Base-by-base conservation (phyloP, 2,329 filamentous ascomycete species). In the Calonectria hongkongensis region DNA sequence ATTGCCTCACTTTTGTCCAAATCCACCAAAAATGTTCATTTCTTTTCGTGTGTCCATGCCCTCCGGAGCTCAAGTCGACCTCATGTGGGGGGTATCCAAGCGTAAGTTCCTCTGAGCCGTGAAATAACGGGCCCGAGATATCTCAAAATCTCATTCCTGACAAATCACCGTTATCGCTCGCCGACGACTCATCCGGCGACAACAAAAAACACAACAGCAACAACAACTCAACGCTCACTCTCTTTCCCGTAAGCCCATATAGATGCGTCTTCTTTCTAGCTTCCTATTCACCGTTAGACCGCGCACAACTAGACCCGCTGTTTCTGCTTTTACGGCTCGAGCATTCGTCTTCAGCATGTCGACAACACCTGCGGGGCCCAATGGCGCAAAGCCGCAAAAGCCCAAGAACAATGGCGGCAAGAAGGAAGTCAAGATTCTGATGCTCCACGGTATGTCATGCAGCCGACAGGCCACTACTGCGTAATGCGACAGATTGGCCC, bases 351-450 rank as follows among this genome's bases (percentile, higher is more conserved):
- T 78, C 74, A 75, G 72, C 65, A 83, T 83, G 83, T 75, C 82
- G 10, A 60, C 51, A 28, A 16, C 78, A 25, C 58, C 73, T 48
- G 36, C 71, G 50, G 47, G 50, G 36, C 62, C 74, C 50, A 75
- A 76, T 43, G 73, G 74, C 48, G 73, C 71, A 4, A 73, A 71
- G 50, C 75, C 76, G 62, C 81, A 80, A 66, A 81, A 82, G 71
- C 71, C 81, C 5, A 82, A 81, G 69, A 79, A 81, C 72, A 83
- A 82, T 68, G 83, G 79, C 47, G 78, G 69, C 30, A 89, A 88
- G 83, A 88, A 82, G 68, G 85, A 89, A 67, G 78, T 92, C 71
- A 94, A 92, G 83, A 92, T 96, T 75, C 87, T 96, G 54, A 95
- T 95, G 93, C 88, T 96, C 33, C 94, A 96, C 80, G 94, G 91